phyloP scores from a whole-genome alignment of 495 filamentous ascomycete genomes.

The Penicillium silybi region DNA sequence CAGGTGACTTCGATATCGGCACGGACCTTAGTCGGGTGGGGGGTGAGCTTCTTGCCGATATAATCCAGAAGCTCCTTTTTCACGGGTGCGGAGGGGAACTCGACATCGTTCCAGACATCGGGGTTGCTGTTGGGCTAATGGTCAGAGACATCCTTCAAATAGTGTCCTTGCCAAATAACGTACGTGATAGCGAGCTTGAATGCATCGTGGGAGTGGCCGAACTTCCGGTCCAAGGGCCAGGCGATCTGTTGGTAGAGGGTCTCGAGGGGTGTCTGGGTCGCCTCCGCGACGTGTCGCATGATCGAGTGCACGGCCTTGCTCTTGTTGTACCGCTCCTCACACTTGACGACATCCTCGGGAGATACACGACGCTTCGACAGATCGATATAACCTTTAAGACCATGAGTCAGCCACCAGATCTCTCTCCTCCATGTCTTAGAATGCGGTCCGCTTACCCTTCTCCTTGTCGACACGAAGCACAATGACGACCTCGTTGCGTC shows the following conservation, averaged over 20 bases:
- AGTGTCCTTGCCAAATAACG: background rate
- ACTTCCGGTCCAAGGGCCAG: constrained; percentile 97
- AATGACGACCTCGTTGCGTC: constrained; percentile 96
- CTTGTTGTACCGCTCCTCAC: constrained; percentile 99
- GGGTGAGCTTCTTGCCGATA: constrained; percentile 92
- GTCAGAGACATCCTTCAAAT: constrained; percentile 8
- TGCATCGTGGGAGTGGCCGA: constrained; percentile 92
- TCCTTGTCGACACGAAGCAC: constrained; percentile 98
- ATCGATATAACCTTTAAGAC: constrained; percentile 81
- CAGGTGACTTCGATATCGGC: constrained; percentile 97
- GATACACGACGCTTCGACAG: constrained; percentile 96
- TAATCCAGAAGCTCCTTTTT: constrained; percentile 84
- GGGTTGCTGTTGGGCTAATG: constrained; percentile 62
- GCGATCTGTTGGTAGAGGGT: constrained; percentile 87
- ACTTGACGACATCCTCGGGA: constrained; percentile 95
- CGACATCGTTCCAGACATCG: constrained; percentile 88
- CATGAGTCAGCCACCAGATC: constrained; percentile 24
- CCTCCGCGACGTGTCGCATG: constrained; percentile 96
- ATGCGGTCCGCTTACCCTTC: constrained; percentile 62
- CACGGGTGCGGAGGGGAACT: constrained; percentile 82
- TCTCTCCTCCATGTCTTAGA: background rate
- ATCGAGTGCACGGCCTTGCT: constrained; percentile 98
- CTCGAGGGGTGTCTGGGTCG: constrained; percentile 90
- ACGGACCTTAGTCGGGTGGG: constrained; percentile 95
- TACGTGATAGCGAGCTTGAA: constrained; percentile 99